Evolutionary conservation across 1,139 yeast species (phyloP).

Genomic region (Saccharomyces hybrid): DNA sequence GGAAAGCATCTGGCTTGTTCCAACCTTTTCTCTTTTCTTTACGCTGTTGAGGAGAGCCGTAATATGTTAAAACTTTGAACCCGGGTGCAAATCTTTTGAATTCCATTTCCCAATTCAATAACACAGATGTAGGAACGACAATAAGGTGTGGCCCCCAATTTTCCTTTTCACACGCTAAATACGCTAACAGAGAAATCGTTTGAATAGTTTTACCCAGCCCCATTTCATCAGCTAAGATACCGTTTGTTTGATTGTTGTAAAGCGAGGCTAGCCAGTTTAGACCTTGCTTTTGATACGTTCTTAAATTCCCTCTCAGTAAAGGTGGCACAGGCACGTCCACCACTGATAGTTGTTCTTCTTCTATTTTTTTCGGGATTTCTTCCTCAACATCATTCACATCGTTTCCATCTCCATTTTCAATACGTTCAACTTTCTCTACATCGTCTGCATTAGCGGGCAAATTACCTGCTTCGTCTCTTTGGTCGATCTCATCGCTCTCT

Average conservation of each 20-base stretch:
- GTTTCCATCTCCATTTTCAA: conserved; percentile 7
- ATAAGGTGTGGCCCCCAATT: conserved; percentile 98
- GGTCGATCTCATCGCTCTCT: conserved; percentile 9
- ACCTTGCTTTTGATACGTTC: conserved; percentile 94
- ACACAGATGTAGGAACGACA: conserved; percentile 96
- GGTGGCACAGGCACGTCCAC: conserved; percentile 69
- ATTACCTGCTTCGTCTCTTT: conserved; percentile 14
- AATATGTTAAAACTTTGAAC: conserved; percentile 87
- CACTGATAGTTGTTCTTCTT: conserved; percentile 37
- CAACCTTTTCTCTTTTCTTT: conserved; percentile 94
- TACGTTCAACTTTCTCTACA: conserved; percentile 3
- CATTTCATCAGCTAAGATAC: conserved; percentile 98
- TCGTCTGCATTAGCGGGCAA: conserved; percentile 6
- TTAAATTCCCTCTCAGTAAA: conserved; percentile 67
- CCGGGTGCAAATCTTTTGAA: conserved; percentile 98
- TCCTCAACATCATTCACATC: conserved; percentile 15
- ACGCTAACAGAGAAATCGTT: conserved; percentile 78
- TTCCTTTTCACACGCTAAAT: conserved; percentile 86
- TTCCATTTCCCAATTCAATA: conserved; percentile 99
- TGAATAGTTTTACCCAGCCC: conserved; percentile 97
- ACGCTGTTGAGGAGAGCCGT: conserved; percentile 97
- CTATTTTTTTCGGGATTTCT: background rate
- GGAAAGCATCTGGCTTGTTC: conserved; percentile 94
- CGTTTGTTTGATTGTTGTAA: conserved; percentile 87
- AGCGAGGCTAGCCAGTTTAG: conserved; percentile 94